These are phyloP conservation scores for Acanthamoeba triangularis DNA, from an alignment of 208 protist genomes.

Conservation along the genomic window DNA sequence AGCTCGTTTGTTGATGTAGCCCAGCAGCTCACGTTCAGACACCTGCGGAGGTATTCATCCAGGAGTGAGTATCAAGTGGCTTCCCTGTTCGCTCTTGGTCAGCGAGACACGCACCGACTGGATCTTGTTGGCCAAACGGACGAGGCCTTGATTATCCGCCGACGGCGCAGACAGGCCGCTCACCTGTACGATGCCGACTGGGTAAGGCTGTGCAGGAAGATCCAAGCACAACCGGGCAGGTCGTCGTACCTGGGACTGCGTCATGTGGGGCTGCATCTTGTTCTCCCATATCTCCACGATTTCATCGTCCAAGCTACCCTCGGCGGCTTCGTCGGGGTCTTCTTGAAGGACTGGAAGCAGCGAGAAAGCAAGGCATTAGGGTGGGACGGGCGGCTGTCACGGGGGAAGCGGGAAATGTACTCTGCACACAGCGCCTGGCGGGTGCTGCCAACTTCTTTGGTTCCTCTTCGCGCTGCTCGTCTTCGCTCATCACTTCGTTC, in stretches of 20 bases:
- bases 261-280: slow-evolving; percentile 44
- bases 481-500: slow-evolving; percentile 14
- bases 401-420: no score
- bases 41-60: neutral
- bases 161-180: neutral
- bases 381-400: no score
- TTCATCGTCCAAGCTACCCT: slow-evolving; percentile 50
- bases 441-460: neutral
- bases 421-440: slow-evolving; percentile 56
- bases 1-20: slow-evolving; percentile 43
- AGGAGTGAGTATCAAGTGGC: neutral
- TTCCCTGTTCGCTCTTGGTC: neutral
- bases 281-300: slow-evolving; percentile 71
- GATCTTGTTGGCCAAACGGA: slow-evolving; percentile 35
- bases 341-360: slow-evolving; percentile 40
- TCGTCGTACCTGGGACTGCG: neutral
- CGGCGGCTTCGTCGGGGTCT: neutral
- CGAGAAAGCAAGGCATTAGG: neutral
- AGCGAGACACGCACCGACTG: neutral
- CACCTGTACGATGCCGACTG: neutral
- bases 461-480: neutral
- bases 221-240: neutral
- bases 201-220: neutral
- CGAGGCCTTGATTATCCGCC: slow-evolving; percentile 41
- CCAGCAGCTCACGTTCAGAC: slow-evolving; percentile 1